A percentile compares a stretch with the other conserved stretches of the same genome.
Evolutionary conservation across 164 flowering plant species (phyloP).

Genomic region (Piper betle): DNA sequence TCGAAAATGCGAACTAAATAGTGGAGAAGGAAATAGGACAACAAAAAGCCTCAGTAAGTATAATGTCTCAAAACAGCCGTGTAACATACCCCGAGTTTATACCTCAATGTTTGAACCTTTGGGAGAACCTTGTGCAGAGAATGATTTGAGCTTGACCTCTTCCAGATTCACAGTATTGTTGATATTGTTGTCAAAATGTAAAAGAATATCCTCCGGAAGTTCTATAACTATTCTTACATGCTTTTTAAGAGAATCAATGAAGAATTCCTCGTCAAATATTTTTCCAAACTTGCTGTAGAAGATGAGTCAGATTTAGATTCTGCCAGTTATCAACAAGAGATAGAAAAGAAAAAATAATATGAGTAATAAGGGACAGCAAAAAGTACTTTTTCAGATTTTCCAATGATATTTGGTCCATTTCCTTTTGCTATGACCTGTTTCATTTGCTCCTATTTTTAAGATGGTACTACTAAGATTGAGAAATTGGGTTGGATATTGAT

Average conservation of each 20-base stretch:
- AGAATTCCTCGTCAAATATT: constrained; percentile 87
- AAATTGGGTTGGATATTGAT: no score
- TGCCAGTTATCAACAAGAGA: neutral
- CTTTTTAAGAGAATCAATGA: constrained; percentile 51
- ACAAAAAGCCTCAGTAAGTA: no score
- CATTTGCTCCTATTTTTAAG: no score
- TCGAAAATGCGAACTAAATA: no score
- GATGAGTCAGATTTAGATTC: neutral
- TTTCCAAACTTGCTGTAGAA: constrained; percentile 69
- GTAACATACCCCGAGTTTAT: constrained; percentile 9
- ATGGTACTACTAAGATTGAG: no score
- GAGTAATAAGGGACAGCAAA: neutral
- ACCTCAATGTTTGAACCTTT: constrained; percentile 55
- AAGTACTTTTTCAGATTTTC: neutral
- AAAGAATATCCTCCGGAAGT: constrained; percentile 67
- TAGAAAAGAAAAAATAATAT: no score
- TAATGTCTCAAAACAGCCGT: neutral
- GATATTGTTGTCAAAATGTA: constrained; percentile 62
- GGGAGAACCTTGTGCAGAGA: constrained; percentile 79
- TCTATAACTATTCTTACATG: constrained; percentile 58
- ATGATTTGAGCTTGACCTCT: constrained; percentile 76
- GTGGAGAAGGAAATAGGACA: no score
- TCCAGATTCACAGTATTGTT: constrained; percentile 79
- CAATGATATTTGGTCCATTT: no score
- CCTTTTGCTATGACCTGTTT: no score